Conservation (phyloP, 345 rosid species). For the Euphorbia lathyris region DNA sequence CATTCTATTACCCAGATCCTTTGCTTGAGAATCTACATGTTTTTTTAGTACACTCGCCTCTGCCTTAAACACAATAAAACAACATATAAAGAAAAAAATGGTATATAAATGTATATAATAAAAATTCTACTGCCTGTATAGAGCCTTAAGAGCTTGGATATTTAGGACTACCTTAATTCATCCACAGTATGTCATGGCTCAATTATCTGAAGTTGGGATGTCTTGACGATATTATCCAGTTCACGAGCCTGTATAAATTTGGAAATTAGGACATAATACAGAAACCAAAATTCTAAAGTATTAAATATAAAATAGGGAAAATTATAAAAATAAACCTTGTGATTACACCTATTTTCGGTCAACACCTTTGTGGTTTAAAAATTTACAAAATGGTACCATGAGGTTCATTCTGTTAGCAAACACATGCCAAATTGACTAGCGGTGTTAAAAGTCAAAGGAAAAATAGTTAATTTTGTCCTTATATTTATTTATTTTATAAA, state of each 20-base stretch:
- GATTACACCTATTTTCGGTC: no score
- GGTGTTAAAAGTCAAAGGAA: no score
- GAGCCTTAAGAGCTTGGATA: constrained; percentile 3
- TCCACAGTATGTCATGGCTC: constrained; percentile 71
- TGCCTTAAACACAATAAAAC: constrained; percentile 59
- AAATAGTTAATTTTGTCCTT: no score
- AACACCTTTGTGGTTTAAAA: no score
- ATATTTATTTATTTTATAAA: no score
- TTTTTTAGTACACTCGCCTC: constrained; percentile 62
- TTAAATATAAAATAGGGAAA: constrained; percentile 1
- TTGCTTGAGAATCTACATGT: constrained; percentile 66
- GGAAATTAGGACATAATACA: constrained; percentile 9
- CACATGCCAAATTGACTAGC: no score
- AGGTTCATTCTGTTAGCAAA: no score
- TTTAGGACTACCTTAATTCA: constrained; percentile 60
- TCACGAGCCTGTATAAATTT: constrained; percentile 69
- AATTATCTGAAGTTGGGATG: constrained; percentile 83
- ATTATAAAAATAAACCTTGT: no score
- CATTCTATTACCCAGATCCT: constrained; percentile 71
- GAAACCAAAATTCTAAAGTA: neutral
- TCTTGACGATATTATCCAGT: constrained; percentile 86
- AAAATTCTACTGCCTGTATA: neutral
- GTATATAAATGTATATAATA: constrained; percentile 16
- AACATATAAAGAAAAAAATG: constrained; percentile 13
- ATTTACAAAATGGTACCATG: no score